Evolutionary conservation across 148 eudicot genomes (phyloP).

Genomic region (Vaccinium macrocarpon): DNA sequence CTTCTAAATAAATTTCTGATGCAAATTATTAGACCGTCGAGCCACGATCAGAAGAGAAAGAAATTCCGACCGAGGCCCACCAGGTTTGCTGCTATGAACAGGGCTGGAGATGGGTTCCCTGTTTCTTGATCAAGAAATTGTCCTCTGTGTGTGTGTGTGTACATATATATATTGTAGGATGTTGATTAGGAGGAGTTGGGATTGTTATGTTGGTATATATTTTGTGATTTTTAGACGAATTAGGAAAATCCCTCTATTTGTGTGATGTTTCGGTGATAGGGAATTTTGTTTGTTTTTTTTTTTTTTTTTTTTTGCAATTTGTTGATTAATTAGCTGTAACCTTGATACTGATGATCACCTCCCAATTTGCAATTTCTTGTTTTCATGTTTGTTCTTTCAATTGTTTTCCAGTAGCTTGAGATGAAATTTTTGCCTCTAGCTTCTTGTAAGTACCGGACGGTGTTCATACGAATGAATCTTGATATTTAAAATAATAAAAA

Average conservation of each 20-base stretch:
- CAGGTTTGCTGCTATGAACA: conserved; percentile 12
- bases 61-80: conserved; percentile 22
- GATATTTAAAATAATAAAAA: too few species aligned
- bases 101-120: background rate
- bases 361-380: background rate
- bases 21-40: conserved; percentile 21
- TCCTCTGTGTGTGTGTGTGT: background rate
- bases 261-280: background rate
- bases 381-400: background rate
- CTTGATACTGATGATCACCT: background rate
- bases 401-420: background rate
- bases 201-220: background rate
- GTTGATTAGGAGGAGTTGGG: background rate
- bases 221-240: background rate
- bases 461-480: too few species aligned
- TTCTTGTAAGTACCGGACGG: too few species aligned
- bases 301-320: background rate
- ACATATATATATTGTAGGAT: background rate
- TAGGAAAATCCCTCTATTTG: background rate
- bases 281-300: too few species aligned
- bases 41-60: conserved; percentile 15
- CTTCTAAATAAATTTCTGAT: conserved; percentile 12
- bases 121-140: conserved; percentile 11
- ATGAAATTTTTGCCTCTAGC: background rate
- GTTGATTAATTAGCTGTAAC: background rate